Base-by-base conservation (phyloP, 768 basidiomycete species). In the Wakefieldia striispora region DNA sequence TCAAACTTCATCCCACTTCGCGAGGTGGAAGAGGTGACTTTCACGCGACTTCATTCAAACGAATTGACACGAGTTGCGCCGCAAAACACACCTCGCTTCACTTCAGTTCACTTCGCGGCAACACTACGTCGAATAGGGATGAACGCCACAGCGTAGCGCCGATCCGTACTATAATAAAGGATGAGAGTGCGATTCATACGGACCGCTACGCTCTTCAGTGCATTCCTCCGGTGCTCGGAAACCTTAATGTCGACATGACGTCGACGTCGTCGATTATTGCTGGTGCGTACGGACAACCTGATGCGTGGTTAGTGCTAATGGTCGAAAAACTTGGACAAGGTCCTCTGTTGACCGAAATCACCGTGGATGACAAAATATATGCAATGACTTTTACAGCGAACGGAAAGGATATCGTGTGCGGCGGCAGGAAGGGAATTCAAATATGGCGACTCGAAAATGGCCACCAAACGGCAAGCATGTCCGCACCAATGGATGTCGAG, bases 361-460 rank as follows among this genome's bases (percentile, higher is more conserved):
- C 45, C 3, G 29, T 19, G 3, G 29, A 19, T 10, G 17, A 12
- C 19, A 1, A 10, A 4, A 24, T 33, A 20, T 3, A 12, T 0
- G 35, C 23, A 3, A 26, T 34, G 17, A 6, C 27, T n/a, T 54
- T 41, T 12, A 9, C 49, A 12, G 13, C 39, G 6, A 9, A 50
- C 6, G 49, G 48, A 34, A 11, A 41, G 21, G 10, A 29, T 4
- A n/a, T 53, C 17, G 14, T 45, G 3, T 19, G 41, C 16, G 52
- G 43, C 16, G 19, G 26, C 2, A 1, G 3, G 3, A n/a, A n/a
- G n/a, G 33, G 33, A 1, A 26, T 53, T 31, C 17, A 23, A 5
- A n/a, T 50, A 4, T 53, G 49, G 49, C 40, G 31, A 14, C 40
- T 51, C 29, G 23, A 38, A 21, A 43, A 51, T 19, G 44, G 45